These are phyloP conservation scores for Ascochyta fabae DNA, from an alignment of 2,329 filamentous ascomycete species.

Conservation along the genomic window DNA sequence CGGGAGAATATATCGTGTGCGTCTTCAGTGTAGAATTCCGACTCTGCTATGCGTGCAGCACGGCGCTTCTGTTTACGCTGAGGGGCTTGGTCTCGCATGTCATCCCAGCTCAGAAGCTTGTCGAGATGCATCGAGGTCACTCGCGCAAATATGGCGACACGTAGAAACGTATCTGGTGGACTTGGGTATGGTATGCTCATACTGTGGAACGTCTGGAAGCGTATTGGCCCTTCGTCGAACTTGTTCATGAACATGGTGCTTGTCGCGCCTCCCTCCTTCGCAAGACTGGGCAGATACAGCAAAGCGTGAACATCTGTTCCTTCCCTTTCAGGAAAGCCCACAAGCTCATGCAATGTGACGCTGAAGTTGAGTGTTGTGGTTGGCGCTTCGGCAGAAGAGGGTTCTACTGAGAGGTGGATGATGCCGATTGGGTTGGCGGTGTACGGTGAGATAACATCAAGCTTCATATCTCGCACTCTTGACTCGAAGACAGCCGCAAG, in stretches of 20 bases:
- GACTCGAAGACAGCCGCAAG: constrained; percentile 92
- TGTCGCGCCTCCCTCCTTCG: constrained; percentile 83
- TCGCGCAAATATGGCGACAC: constrained; percentile 89
- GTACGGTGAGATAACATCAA: constrained; percentile 91
- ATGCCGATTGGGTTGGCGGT: constrained; percentile 91
- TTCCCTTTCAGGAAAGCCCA: constrained; percentile 94
- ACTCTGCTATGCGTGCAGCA: constrained; percentile 79
- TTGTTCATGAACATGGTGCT: constrained; percentile 93
- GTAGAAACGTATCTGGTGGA: constrained; percentile 74
- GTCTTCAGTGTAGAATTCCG: constrained; percentile 91
- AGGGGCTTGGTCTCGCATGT: constrained; percentile 81
- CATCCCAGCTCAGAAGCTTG: constrained; percentile 97
- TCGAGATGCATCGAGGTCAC: constrained; percentile 94
- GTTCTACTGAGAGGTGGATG: constrained; percentile 87
- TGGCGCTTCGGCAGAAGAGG: constrained; percentile 89
- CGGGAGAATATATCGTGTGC: constrained; percentile 90
- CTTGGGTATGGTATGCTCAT: constrained; percentile 90
- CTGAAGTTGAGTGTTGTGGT: constrained; percentile 96
- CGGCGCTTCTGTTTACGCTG: constrained; percentile 64
- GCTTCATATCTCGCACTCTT: constrained; percentile 88
- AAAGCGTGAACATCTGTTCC: constrained; percentile 95
- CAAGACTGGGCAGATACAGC: constrained; percentile 91
- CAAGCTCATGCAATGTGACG: constrained; percentile 94
- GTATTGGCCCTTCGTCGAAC: constrained; percentile 90
- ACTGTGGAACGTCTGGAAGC: constrained; percentile 97